Base-by-base conservation (phyloP, 345 rosid species). In the Cardamine occulta region DNA sequence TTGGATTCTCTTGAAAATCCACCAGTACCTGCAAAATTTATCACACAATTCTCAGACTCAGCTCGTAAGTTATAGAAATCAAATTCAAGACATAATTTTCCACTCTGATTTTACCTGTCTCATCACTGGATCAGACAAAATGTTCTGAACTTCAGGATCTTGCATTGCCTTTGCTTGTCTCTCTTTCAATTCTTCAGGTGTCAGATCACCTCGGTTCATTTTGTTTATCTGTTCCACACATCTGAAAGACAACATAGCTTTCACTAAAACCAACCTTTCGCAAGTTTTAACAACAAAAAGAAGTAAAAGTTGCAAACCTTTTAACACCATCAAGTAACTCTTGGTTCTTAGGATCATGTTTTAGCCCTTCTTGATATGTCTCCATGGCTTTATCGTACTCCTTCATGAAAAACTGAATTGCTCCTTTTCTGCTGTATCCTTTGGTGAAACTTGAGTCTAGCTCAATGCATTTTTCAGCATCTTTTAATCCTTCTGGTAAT, bases 161-260 rank as follows among this genome's bases (percentile, higher is more conserved):
- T 95, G 99, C 97, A 95, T 88, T 69, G 59, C 99, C 81, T 88
- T 95, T 10, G 93, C 97, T 96, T 95, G 97, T 87, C 97, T 88
- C 88, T 95, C 99, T 80, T 95, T 92, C 74, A 95, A 80, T 21
- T 95, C 99, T 17, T 92, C 99, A 2, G 99, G 93, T 59, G 84
- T 95, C 53, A 95, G 40, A 78, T 95, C 99, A 52, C 99, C 99
- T 0, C 97, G 92, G 62, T 84, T 89, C 2, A 92, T 92, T 84
- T 92, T 95, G 84, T 86, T 90, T 34, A 89, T 78, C 77, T 95
- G 99, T 21, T 88, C 91, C n/a, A 89, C 85, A 24, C 97, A 95
- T 66, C 98, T 94, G 86, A 57, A 60, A 21, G 61, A 73, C 1
- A 64, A 35, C 47, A 26, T 2, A 56, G 34, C 60, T 26, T 55